Conservation (phyloP, 225 moss, liverwort and hornwort species). For the Ulota crispa region DNA sequence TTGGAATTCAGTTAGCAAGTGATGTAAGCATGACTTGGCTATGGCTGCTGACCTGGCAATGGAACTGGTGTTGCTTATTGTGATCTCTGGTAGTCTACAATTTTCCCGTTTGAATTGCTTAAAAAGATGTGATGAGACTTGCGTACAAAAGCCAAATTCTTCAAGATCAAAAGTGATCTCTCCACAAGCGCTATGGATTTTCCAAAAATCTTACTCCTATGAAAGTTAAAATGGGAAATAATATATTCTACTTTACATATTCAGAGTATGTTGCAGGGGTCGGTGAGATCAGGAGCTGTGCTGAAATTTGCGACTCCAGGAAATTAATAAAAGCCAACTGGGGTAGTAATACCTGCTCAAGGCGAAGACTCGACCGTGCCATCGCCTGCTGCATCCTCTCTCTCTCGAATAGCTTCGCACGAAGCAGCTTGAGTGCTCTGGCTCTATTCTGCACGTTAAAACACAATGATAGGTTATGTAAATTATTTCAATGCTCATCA, state of each 20-base stretch:
- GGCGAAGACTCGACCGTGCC: slow-evolving; percentile 73
- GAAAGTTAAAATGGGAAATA: neutral
- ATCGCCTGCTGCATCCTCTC: slow-evolving; percentile 77
- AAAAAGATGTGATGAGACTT: neutral
- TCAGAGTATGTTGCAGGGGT: neutral
- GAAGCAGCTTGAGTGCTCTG: slow-evolving; percentile 79
- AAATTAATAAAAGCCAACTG: slow-evolving; percentile 5
- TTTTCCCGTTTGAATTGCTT: neutral
- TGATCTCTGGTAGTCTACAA: neutral
- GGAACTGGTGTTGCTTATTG: neutral
- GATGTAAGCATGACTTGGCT: neutral
- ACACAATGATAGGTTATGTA: neutral
- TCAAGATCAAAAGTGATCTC: neutral
- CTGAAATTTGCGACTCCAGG: neutral
- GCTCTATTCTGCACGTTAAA: slow-evolving; percentile 69
- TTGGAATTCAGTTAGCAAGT: neutral
- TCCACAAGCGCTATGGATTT: neutral
- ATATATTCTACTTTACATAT: neutral
- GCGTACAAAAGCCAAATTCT: too few species aligned
- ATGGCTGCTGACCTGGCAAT: neutral
- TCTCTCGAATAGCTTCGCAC: slow-evolving; percentile 85
- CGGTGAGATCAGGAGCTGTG: neutral
- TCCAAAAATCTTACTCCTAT: neutral
- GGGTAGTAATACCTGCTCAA: slow-evolving; percentile 68
- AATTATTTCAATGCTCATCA: neutral